A percentile compares a stretch with the other conserved stretches of the same genome.
These are phyloP conservation scores for Thraustochytrium sp. DNA, from an alignment of 352 stramenopile species.

Conservation along the genomic window DNA sequence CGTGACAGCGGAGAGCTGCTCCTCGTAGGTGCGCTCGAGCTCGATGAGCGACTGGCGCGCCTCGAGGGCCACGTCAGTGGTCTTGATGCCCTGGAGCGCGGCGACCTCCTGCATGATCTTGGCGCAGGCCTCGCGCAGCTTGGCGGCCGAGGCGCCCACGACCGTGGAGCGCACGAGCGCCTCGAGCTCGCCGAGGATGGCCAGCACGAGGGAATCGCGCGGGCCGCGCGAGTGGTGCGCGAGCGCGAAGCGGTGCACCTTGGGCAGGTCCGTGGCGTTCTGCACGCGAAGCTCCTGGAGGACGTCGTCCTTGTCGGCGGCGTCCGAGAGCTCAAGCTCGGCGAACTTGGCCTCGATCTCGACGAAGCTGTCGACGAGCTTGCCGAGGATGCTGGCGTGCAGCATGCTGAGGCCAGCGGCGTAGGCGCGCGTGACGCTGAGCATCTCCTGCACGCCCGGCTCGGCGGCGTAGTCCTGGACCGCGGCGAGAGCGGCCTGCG, in stretches of 20 bases:
- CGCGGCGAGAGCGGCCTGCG: slow-evolving; percentile 52
- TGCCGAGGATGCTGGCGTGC: slow-evolving; percentile 6
- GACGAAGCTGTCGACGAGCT: slow-evolving; percentile 47
- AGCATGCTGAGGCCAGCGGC: slow-evolving; percentile 56
- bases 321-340: slow-evolving; percentile 28
- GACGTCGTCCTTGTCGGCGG: slow-evolving; percentile 42
- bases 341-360: slow-evolving; percentile 42
- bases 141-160: background rate
- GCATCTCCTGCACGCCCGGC: slow-evolving; percentile 58
- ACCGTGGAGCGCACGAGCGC: background rate
- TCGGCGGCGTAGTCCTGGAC: slow-evolving; percentile 16
- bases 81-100: slow-evolving; percentile 72
- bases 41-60: slow-evolving; percentile 91
- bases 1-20: slow-evolving; percentile 64
- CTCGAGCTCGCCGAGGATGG: slow-evolving; percentile 27
- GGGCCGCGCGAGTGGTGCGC: slow-evolving; percentile 25
- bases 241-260: slow-evolving; percentile 24
- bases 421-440: slow-evolving; percentile 69
- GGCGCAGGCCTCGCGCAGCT: slow-evolving; percentile 62
- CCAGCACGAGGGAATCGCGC: slow-evolving; percentile 8
- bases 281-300: slow-evolving; percentile 38
- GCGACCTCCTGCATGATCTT: slow-evolving; percentile 73
- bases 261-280: background rate
- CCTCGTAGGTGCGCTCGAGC: slow-evolving; percentile 89
- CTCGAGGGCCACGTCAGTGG: slow-evolving; percentile 84